phyloP scores from a whole-genome alignment of 805 yeast species.

The Wickerhamomyces mucosus region DNA sequence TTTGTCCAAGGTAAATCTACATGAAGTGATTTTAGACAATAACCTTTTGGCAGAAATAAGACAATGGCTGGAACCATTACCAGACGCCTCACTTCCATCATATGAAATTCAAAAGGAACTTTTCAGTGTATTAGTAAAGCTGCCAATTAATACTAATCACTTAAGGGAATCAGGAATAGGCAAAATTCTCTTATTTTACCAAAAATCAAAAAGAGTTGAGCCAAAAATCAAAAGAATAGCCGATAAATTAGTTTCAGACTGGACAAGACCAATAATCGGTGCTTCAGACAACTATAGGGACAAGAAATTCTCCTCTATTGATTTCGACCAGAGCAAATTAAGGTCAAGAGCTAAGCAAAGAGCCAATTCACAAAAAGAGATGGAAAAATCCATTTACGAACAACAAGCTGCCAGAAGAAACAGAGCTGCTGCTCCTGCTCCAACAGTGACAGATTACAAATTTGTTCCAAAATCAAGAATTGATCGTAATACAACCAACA shows the following conservation, averaged over 20 bases:
- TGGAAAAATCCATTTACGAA: conserved; percentile 61
- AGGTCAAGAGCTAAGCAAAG: conserved; percentile 4
- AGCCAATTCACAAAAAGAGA: conserved; percentile 16
- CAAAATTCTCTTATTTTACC: conserved; percentile 87
- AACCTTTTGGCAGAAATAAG: conserved; percentile 88
- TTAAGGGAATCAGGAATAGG: conserved; percentile 92
- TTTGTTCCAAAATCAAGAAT: conserved; percentile 78
- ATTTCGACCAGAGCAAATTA: conserved; percentile 42
- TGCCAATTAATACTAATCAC: conserved; percentile 95
- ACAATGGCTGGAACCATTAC: conserved; percentile 96
- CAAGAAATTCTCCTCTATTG: conserved; percentile 58
- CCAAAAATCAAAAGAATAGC: conserved; percentile 79
- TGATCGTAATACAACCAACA: conserved; percentile 26
- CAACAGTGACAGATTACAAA: conserved; percentile 79
- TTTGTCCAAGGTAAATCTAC: conserved; percentile 71
- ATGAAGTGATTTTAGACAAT: conserved; percentile 90
- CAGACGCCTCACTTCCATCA: conserved; percentile 97
- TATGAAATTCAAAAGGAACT: conserved; percentile 89
- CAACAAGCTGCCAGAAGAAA: conserved; percentile 86
- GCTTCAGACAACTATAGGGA: conserved; percentile 92
- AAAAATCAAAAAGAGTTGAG: conserved; percentile 83
- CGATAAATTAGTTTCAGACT: conserved; percentile 85
- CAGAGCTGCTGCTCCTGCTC: conserved; percentile 94
- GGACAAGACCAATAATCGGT: conserved; percentile 98
- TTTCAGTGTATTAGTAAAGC: conserved; percentile 58